These are phyloP conservation scores for Cicer judaicum DNA, from an alignment of 306 rosid genomes.

Conservation along the genomic window DNA sequence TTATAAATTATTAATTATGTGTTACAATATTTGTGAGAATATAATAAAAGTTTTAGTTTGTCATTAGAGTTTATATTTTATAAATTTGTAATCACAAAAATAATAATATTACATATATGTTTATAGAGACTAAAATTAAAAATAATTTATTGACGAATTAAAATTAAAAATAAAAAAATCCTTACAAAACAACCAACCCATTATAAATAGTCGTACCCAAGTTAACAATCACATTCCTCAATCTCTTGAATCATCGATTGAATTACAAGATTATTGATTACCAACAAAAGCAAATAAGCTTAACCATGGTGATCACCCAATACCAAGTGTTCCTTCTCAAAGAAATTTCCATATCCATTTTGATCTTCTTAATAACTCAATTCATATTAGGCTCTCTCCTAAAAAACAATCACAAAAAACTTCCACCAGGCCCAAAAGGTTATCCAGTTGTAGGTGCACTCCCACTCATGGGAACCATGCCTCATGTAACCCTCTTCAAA, in stretches of 20 bases:
- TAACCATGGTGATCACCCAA: not conserved
- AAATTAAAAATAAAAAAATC: too few relatives aligned
- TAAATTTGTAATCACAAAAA: too few relatives aligned
- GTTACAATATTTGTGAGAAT: too few relatives aligned
- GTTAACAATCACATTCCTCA: not conserved
- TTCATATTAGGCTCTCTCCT: not conserved
- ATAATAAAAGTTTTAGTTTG: too few relatives aligned
- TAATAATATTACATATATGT: too few relatives aligned
- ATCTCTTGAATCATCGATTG: not conserved
- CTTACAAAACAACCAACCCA: not conserved
- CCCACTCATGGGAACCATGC: constrained; percentile 46
- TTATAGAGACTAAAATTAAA: too few relatives aligned
- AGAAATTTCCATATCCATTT: not conserved
- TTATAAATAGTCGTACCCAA: not conserved
- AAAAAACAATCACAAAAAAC: not conserved
- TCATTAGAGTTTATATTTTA: too few relatives aligned
- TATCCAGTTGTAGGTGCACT: constrained; percentile 43
- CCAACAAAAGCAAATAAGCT: not conserved
- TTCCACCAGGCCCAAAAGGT: constrained; percentile 45
- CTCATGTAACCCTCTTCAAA: constrained; percentile 35
- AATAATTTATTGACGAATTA: too few relatives aligned
- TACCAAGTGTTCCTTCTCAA: constrained; percentile 23
- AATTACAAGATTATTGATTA: not conserved
- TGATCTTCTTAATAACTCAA: constrained; percentile 32
- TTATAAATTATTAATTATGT: too few relatives aligned